Percentiles rank a stretch among this genome's conserved stretches.
phyloP scores from a whole-genome alignment of 2,329 filamentous ascomycete genomes.

The Ophiostoma triangulosporum region DNA sequence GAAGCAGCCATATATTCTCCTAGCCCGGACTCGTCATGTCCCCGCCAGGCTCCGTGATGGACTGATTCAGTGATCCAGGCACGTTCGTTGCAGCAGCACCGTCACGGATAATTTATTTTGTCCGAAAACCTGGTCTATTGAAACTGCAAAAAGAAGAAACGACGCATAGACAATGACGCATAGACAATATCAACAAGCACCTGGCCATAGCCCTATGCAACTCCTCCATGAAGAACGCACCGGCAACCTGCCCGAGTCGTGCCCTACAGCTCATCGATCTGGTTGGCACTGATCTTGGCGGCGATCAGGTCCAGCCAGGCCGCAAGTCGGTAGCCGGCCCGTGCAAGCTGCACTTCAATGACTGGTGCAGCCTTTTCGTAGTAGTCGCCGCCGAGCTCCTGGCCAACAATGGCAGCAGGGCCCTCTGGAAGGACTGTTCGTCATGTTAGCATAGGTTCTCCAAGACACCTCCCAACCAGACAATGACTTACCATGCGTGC shows the following conservation, averaged over 20 bases:
- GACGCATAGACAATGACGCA: too few relatives aligned
- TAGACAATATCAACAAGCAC: neutral
- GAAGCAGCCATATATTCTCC: too few relatives aligned
- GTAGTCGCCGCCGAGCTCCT: constrained; percentile 47
- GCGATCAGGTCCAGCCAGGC: constrained; percentile 53
- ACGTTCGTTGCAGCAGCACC: too few relatives aligned
- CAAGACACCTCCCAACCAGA: neutral
- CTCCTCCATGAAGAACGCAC: neutral
- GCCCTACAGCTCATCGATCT: constrained; percentile 16
- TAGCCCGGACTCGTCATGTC: too few relatives aligned
- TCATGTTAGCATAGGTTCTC: neutral
- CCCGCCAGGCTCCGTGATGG: too few relatives aligned
- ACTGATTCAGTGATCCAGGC: too few relatives aligned
- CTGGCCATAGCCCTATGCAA: neutral
- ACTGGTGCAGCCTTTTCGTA: constrained; percentile 49
- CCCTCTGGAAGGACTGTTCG: constrained; percentile 49
- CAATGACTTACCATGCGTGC: constrained; percentile 37
- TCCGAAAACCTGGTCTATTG: too few relatives aligned
- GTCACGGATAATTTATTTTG: too few relatives aligned
- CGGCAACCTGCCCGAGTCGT: neutral
- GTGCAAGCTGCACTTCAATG: constrained; percentile 52
- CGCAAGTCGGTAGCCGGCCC: constrained; percentile 54
- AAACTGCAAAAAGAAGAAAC: too few relatives aligned
- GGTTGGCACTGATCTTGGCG: constrained; percentile 19
- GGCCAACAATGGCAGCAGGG: constrained; percentile 38